These are phyloP conservation scores for Teunomyces barrocoloradensis DNA, from an alignment of 805 yeast species.

Conservation along the genomic window DNA sequence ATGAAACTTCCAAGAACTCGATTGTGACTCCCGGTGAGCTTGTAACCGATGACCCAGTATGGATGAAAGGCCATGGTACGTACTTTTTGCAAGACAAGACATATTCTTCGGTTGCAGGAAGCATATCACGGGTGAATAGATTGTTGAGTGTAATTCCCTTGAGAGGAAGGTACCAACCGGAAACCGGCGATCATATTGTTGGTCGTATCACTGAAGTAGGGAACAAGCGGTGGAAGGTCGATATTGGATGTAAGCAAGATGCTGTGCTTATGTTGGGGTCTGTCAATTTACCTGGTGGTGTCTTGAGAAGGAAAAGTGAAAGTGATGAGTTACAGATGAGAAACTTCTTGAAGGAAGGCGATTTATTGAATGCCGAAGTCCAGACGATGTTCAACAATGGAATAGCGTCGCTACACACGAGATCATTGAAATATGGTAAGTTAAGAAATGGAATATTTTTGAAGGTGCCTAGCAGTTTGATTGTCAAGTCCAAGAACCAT, in stretches of 20 bases:
- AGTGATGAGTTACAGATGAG: constrained; percentile 97
- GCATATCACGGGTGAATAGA: constrained; percentile 80
- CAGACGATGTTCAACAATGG: constrained; percentile 89
- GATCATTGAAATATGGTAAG: constrained; percentile 94
- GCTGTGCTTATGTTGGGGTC: constrained; percentile 93
- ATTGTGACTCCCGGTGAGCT: constrained; percentile 94
- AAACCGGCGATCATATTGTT: constrained; percentile 93
- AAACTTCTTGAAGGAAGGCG: constrained; percentile 90
- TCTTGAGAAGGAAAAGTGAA: constrained; percentile 88
- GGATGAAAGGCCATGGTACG: constrained; percentile 99
- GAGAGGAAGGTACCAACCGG: constrained; percentile 86
- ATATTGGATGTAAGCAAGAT: constrained; percentile 91
- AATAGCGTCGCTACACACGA: constrained; percentile 88
- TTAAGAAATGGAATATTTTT: constrained; percentile 85
- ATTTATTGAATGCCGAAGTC: constrained; percentile 91
- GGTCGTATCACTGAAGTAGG: constrained; percentile 96
- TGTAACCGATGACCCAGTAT: constrained; percentile 90
- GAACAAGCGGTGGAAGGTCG: constrained; percentile 93
- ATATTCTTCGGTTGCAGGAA: constrained; percentile 91
- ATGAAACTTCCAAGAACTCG: constrained; percentile 18
- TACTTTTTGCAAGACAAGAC: constrained; percentile 73
- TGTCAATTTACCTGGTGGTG: constrained; percentile 96
- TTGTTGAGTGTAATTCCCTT: constrained; percentile 82
- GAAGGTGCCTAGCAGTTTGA: constrained; percentile 76
- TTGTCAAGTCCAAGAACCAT: constrained; percentile 84